Evolutionary conservation across 345 rosid genomes (phyloP).

Genomic region (Raphanus raphanistrum): DNA sequence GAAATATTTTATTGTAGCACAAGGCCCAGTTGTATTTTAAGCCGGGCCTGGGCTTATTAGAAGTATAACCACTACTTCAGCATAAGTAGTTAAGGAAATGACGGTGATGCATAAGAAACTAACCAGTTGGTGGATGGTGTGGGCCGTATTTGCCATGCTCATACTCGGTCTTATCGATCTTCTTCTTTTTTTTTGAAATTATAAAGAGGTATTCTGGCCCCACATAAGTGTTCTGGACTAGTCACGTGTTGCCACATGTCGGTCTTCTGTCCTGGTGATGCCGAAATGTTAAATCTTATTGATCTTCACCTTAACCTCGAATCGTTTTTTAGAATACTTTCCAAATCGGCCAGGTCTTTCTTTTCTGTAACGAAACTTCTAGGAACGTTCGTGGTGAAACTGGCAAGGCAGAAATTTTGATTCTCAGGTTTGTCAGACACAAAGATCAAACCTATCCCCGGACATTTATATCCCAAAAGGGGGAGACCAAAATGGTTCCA

Average conservation of each 20-base stretch:
- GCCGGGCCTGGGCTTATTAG: background rate
- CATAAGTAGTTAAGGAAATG: background rate
- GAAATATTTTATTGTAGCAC: too few species aligned
- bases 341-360: background rate
- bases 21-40: too few species aligned
- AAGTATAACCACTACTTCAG: background rate
- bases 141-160: background rate
- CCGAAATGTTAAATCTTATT: background rate
- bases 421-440: background rate
- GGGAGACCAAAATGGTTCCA: constrained; percentile 8
- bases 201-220: too few species aligned
- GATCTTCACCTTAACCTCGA: constrained; percentile 35
- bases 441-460: background rate
- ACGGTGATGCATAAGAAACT: constrained; percentile 8
- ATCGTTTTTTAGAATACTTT: constrained; percentile 17
- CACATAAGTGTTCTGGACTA: too few species aligned
- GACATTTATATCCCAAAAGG: constrained; percentile 5
- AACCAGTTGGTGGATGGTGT: constrained; percentile 7
- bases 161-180: background rate
- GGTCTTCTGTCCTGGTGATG: too few species aligned
- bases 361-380: background rate
- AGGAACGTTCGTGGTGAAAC: constrained; percentile 17
- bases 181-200: too few species aligned
- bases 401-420: background rate
- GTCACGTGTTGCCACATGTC: too few species aligned